Evolutionary conservation across 371 early-diverging fungal genomes (phyloP).

Genomic region (Mucor sp.): DNA sequence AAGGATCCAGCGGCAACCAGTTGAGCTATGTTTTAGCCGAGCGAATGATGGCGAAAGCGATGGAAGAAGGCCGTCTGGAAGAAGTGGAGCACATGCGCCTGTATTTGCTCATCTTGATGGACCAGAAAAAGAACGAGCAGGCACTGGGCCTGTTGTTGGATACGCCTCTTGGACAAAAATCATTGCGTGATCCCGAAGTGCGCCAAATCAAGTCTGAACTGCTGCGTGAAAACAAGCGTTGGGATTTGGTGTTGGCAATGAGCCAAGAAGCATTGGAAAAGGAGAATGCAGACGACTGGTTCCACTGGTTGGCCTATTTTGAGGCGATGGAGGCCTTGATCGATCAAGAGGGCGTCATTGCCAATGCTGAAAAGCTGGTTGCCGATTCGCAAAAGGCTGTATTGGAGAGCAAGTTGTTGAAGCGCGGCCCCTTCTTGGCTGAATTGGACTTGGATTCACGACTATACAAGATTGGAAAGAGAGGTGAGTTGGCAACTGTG

Average conservation of each 20-base stretch:
- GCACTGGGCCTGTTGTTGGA: slow-evolving; percentile 65
- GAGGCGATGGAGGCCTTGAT: slow-evolving; percentile 51
- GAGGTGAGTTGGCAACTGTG: slow-evolving; percentile 10
- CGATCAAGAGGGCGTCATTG: slow-evolving; percentile 20
- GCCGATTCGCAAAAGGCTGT: slow-evolving; percentile 34
- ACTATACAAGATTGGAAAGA: slow-evolving; percentile 33
- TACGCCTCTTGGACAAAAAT: slow-evolving; percentile 59
- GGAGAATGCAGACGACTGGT: slow-evolving; percentile 76
- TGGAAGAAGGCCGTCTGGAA: slow-evolving; percentile 62
- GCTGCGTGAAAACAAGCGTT: slow-evolving; percentile 48
- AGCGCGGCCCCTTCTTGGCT: slow-evolving; percentile 77
- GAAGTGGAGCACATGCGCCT: slow-evolving; percentile 68
- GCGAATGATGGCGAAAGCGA: slow-evolving; percentile 83
- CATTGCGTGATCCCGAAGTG: slow-evolving; percentile 68
- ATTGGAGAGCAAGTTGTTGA: slow-evolving; percentile 44
- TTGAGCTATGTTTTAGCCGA: slow-evolving; percentile 78
- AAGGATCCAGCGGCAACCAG: slow-evolving; percentile 48
- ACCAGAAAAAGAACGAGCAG: slow-evolving; percentile 63
- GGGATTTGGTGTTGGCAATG: slow-evolving; percentile 39
- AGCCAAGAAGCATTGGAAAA: slow-evolving; percentile 44
- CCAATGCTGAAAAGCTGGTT: slow-evolving; percentile 45
- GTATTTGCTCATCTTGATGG: slow-evolving; percentile 66
- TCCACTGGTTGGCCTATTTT: slow-evolving; percentile 64
- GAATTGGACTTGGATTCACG: slow-evolving; percentile 66
- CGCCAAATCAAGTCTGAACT: slow-evolving; percentile 63